Base-by-base conservation (phyloP, 2,329 filamentous ascomycete species). In the Drechslera avenae region DNA sequence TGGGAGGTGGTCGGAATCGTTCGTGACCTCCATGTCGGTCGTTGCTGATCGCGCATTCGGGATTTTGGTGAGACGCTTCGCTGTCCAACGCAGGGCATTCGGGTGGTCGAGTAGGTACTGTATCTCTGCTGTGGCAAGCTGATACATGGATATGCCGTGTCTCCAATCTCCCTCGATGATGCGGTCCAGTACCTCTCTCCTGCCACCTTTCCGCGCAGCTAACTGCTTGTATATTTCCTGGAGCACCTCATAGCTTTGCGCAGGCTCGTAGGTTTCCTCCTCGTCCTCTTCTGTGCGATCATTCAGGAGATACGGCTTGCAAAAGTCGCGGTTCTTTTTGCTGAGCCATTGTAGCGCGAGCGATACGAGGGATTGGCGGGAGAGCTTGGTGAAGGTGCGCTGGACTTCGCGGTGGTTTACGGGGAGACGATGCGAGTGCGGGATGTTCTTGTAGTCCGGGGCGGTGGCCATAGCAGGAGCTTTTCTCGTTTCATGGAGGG, bases 311-410 rank as follows among this genome's bases (percentile, higher is more conserved):
- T 81, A 85, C 0, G 88, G 88, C 1, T 78, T 77, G 35, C 83
- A 86, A 14, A 82, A 76, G 4, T 80, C 73, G 33, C 85, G 77
- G 56, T 88, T 86, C 56, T 80, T 78, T 40, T 87, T 83, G 50
- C 87, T 83, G 3, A 95, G 84, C 91, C 91, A 96, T 75, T 88
- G 82, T 17, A 91, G 80, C 0, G 83, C 88, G 7, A 96, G 81
- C 0, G 85, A 83, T 19, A 94, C 75, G 17, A 96, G 81, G 0
- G 88, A 85, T 39, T 86, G 77, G 42, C 90, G 86, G 1, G 89
- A 88, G 14, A 95, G 81, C 46, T 86, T 86, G 53, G 79, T 81
- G 40, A 96, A 79, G 33, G 83, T 79, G 71, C 88, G 90, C 57
- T 82, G 71, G 40, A 91, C 82, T 23, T 85, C 79, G 37, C 83